phyloP scores from a whole-genome alignment of 306 rosid species.

The Trifolium fragiferum region DNA sequence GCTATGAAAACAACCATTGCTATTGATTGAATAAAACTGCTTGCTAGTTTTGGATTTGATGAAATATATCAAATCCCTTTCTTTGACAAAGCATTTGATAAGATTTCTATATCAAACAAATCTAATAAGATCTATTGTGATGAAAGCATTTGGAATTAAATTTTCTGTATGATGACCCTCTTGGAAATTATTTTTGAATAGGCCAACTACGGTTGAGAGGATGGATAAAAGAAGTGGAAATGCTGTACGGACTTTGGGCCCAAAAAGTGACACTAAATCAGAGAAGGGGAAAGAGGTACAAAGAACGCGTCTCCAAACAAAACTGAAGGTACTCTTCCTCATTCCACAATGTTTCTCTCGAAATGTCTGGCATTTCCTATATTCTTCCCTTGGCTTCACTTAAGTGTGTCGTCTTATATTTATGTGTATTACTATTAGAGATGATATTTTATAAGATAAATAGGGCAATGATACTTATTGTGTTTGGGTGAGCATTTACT shows the following conservation, averaged over 20 bases:
- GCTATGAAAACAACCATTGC: not conserved
- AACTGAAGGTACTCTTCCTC: slow-evolving; percentile 61
- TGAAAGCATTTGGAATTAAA: slow-evolving; percentile 24
- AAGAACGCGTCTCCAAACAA: slow-evolving; percentile 59
- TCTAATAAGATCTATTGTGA: slow-evolving; percentile 17
- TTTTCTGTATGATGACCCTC: slow-evolving; percentile 38
- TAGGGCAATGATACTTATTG: not conserved
- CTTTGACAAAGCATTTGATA: not conserved
- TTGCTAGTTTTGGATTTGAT: slow-evolving; percentile 20
- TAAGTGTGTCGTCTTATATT: slow-evolving; percentile 27
- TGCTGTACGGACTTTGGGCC: slow-evolving; percentile 48
- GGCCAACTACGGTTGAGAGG: slow-evolving; percentile 61
- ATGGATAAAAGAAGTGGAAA: slow-evolving; percentile 58
- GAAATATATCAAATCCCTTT: not conserved
- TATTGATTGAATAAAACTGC: slow-evolving; percentile 2
- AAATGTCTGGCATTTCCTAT: slow-evolving; percentile 22
- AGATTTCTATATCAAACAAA: slow-evolving; percentile 15
- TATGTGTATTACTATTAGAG: not conserved
- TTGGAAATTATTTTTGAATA: slow-evolving; percentile 38
- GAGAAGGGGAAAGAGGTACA: slow-evolving; percentile 59
- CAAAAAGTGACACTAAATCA: slow-evolving; percentile 53
- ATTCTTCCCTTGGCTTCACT: slow-evolving; percentile 36
- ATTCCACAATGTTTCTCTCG: slow-evolving; percentile 11
- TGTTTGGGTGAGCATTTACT: not conserved
- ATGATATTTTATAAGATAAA: slow-evolving; percentile 8